These are phyloP conservation scores for Nakaseomyces sp. DNA, from an alignment of 1,139 yeast species.

Conservation along the genomic window DNA sequence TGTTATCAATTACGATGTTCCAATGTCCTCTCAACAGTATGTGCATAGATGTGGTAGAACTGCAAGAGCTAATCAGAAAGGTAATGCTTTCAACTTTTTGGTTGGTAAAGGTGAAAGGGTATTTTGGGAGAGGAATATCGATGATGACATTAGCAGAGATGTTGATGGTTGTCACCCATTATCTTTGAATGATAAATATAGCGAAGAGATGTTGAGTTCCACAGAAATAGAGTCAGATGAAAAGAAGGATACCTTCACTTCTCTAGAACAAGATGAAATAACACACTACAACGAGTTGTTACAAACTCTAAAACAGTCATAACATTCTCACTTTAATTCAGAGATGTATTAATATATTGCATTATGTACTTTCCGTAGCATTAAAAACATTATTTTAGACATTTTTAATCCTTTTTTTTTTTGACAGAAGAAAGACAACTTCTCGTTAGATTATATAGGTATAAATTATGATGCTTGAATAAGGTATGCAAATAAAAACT, in stretches of 20 bases:
- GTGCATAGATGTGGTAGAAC: constrained; percentile 96
- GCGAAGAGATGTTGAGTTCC: constrained; percentile 1
- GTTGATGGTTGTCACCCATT: constrained; percentile 18
- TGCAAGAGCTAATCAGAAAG: constrained; percentile 78
- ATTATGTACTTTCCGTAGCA: neutral
- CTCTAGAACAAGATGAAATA: neutral
- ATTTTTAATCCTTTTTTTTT: neutral
- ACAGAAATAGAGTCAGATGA: constrained; percentile 3
- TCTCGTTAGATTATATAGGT: no score
- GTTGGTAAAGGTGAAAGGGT: constrained; percentile 69
- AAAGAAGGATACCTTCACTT: constrained; percentile 1
- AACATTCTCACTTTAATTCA: neutral
- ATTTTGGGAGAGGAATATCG: constrained; percentile 49
- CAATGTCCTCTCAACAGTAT: constrained; percentile 81
- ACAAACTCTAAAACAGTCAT: constrained; percentile 8
- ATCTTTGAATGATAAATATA: constrained; percentile 7
- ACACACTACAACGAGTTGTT: constrained; percentile 8
- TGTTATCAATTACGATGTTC: constrained; percentile 85
- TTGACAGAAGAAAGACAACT: no score
- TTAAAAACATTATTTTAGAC: neutral
- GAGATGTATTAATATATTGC: neutral
- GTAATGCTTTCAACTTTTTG: constrained; percentile 62
- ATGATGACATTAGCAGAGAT: constrained; percentile 35
- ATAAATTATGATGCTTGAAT: no score
- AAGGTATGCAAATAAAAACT: no score